A percentile compares a stretch with the other conserved stretches of the same genome.
Evolutionary conservation across 768 basidiomycete genomes (phyloP).

Genomic region (Exidia glandulosa): DNA sequence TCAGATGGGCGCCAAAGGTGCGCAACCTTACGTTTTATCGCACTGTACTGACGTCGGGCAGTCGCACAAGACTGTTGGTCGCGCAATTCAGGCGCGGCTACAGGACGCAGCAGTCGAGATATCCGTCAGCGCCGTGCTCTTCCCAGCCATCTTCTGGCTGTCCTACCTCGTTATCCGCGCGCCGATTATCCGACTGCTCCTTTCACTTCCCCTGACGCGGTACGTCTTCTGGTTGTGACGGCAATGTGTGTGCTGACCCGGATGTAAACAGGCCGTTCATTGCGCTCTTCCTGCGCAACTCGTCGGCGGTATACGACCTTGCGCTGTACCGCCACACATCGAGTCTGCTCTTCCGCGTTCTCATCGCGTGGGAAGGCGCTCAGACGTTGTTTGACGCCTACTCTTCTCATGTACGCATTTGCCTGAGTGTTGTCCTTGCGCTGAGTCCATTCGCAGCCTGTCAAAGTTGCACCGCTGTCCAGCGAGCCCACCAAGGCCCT

Average conservation of each 20-base stretch:
- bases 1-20: slow-evolving; percentile 17
- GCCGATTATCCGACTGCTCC: slow-evolving; percentile 37
- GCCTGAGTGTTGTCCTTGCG: not conserved
- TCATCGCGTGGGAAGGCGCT: slow-evolving; percentile 52
- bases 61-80: not conserved
- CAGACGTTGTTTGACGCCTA: slow-evolving; percentile 49
- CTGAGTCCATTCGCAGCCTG: slow-evolving; percentile 26
- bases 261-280: slow-evolving; percentile 15
- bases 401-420: slow-evolving; percentile 39
- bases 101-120: not conserved
- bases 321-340: slow-evolving; percentile 20
- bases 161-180: slow-evolving; percentile 39
- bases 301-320: slow-evolving; percentile 39
- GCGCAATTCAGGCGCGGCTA: not conserved
- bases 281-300: slow-evolving; percentile 40
- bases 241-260: not conserved
- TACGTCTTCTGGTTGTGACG: too few species aligned
- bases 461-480: slow-evolving; percentile 32
- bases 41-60: not conserved
- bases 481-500: slow-evolving; percentile 37
- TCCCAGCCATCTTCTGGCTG: slow-evolving; percentile 27
- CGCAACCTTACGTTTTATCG: not conserved
- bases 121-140: slow-evolving; percentile 29
- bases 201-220: too few species aligned
- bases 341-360: slow-evolving; percentile 26